Conservation (phyloP, 345 rosid species). For the Citrus maxima region DNA sequence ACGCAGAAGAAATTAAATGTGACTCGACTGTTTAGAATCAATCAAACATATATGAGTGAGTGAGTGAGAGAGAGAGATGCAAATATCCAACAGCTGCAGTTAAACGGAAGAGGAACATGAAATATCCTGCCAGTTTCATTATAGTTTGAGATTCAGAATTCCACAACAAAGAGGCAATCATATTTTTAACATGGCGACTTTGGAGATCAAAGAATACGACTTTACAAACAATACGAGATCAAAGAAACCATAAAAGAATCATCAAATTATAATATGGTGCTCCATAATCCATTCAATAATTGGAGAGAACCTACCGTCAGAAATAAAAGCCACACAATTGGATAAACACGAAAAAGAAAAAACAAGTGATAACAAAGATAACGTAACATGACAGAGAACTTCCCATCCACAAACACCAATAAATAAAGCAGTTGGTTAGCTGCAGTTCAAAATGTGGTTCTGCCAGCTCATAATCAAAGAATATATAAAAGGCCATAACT, state of each 20-base stretch:
- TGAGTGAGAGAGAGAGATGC: not conserved
- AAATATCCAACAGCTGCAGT: not conserved
- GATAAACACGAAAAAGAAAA: not conserved
- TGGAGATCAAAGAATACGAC: not conserved
- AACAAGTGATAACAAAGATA: not conserved
- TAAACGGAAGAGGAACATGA: not conserved
- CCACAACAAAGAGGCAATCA: not conserved
- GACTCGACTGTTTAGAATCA: not conserved
- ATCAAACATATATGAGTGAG: not conserved
- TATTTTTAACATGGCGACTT: not conserved
- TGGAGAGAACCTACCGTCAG: not conserved
- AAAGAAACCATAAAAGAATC: not conserved
- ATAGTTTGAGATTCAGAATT: not conserved
- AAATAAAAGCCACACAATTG: not conserved
- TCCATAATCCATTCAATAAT: not conserved
- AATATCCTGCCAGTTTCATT: not conserved
- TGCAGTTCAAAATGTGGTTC: not conserved
- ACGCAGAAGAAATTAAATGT: not conserved
- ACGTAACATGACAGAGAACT: not conserved
- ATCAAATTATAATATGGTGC: not conserved
- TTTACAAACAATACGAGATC: not conserved
- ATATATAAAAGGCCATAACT: not conserved
- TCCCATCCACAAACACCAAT: not conserved
- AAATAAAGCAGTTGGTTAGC: not conserved
- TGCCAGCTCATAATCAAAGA: not conserved